Evolutionary conservation across 306 rosid species (phyloP).

Genomic region (Prunus mume): DNA sequence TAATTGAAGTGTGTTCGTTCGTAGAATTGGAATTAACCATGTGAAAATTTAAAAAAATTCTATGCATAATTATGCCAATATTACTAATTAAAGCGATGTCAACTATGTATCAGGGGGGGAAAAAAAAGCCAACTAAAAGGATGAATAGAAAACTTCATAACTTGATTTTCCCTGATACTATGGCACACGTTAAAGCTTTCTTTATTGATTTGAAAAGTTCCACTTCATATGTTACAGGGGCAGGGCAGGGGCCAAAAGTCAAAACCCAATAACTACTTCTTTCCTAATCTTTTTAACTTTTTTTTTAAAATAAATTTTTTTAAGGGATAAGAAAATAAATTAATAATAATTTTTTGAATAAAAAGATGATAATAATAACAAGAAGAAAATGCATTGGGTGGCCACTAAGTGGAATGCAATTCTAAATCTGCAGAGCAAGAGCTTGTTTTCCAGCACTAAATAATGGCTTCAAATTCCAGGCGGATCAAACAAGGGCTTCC

Average conservation of each 20-base stretch:
- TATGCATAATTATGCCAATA: not conserved
- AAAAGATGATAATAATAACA: not conserved
- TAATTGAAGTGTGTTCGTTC: too few relatives aligned
- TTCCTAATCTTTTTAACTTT: not conserved
- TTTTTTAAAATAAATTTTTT: not conserved
- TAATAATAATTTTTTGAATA: not conserved
- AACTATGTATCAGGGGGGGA: not conserved
- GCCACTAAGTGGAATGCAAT: slow-evolving; percentile 1
- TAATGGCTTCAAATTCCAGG: slow-evolving; percentile 37
- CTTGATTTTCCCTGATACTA: not conserved
- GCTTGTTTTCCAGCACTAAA: slow-evolving; percentile 10
- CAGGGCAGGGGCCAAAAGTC: slow-evolving; percentile 11
- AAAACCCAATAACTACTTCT: not conserved
- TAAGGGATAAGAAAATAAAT: not conserved
- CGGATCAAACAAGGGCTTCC: slow-evolving; percentile 8
- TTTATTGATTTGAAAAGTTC: not conserved
- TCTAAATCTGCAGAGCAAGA: not conserved
- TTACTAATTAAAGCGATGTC: not conserved
- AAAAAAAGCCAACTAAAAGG: slow-evolving; percentile 8
- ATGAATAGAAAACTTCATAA: not conserved
- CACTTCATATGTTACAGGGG: not conserved
- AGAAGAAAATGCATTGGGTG: not conserved
- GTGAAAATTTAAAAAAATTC: too few relatives aligned
- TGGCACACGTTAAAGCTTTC: not conserved
- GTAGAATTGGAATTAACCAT: too few relatives aligned